phyloP scores from a whole-genome alignment of 2,329 filamentous ascomycete genomes.

The Botrytis hyacinthi region DNA sequence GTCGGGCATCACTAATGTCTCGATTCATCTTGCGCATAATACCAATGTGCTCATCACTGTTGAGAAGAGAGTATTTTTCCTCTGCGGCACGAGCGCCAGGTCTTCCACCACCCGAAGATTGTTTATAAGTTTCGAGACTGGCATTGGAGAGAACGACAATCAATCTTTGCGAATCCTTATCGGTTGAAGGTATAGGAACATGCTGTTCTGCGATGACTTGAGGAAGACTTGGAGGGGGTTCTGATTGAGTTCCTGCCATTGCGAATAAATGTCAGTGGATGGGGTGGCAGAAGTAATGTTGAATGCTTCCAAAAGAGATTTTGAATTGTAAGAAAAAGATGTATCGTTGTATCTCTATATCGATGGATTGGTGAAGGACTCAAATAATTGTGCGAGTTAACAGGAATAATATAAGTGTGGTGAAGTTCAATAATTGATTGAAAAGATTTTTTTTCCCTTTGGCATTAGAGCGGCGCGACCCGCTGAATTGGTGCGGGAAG shows the following conservation, averaged over 20 bases:
- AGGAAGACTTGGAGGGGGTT: slow-evolving; percentile 86
- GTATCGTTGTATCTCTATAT: not conserved
- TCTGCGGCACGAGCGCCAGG: slow-evolving; percentile 59
- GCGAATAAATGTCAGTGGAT: slow-evolving; percentile 30
- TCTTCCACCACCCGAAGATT: slow-evolving; percentile 69
- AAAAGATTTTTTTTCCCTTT: not conserved
- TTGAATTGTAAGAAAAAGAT: not conserved
- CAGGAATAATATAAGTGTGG: slow-evolving; percentile 1
- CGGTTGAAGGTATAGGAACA: slow-evolving; percentile 74
- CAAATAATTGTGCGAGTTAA: not conserved
- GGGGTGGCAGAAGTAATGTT: slow-evolving; percentile 20
- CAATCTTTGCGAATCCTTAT: slow-evolving; percentile 87
- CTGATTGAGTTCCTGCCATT: slow-evolving; percentile 80
- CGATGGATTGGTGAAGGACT: slow-evolving; percentile 19
- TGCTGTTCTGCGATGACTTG: slow-evolving; percentile 93
- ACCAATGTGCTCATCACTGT: slow-evolving; percentile 98
- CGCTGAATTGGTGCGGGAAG: not conserved
- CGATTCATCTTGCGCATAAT: slow-evolving; percentile 99
- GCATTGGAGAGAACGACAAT: slow-evolving; percentile 97
- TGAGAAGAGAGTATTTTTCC: slow-evolving; percentile 95
- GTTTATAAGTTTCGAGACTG: slow-evolving; percentile 95
- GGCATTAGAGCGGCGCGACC: slow-evolving; percentile 11
- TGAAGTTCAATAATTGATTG: not conserved
- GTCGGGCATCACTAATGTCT: slow-evolving; percentile 95
- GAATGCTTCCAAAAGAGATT: not conserved